A percentile compares a stretch with the other conserved stretches of the same genome.
Conservation (phyloP, 2,329 filamentous ascomycete species). For the Xylaria sp. region DNA sequence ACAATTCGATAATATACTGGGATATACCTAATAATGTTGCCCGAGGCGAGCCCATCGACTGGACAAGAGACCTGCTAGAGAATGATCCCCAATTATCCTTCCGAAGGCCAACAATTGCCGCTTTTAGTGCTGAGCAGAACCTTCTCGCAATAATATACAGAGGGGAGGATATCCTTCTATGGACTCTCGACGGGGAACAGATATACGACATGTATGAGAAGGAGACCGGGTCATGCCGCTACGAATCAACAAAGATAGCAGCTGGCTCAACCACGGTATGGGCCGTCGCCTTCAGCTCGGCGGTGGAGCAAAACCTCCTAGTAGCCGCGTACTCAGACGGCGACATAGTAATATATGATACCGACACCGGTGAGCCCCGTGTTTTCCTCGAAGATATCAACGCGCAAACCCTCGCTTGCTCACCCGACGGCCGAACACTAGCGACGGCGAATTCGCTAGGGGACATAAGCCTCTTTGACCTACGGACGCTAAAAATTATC, state of each 20-base stretch:
- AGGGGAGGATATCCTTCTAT: constrained; percentile 36
- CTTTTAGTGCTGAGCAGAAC: constrained; percentile 21
- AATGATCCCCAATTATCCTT: constrained; percentile 6
- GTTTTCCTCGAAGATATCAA: constrained; percentile 15
- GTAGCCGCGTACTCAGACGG: constrained; percentile 40
- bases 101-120: constrained; percentile 27
- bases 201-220: constrained; percentile 36
- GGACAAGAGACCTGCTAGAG: constrained; percentile 28
- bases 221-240: constrained; percentile 30
- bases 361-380: constrained; percentile 16
- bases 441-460: constrained; percentile 35
- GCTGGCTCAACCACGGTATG: constrained; percentile 16
- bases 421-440: constrained; percentile 40
- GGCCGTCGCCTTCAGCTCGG: constrained; percentile 32
- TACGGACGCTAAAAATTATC: constrained; percentile 30
- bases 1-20: constrained; percentile 19
- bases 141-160: constrained; percentile 39
- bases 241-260: constrained; percentile 12
- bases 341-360: constrained; percentile 37
- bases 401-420: constrained; percentile 33
- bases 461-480: constrained; percentile 39
- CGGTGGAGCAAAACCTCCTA: constrained; percentile 28
- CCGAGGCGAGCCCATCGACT: constrained; percentile 23
- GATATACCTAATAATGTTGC: constrained; percentile 2
- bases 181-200: constrained; percentile 29